Conservation (phyloP, 2,329 filamentous ascomycete species). For the Herpotrichia juniperi region DNA sequence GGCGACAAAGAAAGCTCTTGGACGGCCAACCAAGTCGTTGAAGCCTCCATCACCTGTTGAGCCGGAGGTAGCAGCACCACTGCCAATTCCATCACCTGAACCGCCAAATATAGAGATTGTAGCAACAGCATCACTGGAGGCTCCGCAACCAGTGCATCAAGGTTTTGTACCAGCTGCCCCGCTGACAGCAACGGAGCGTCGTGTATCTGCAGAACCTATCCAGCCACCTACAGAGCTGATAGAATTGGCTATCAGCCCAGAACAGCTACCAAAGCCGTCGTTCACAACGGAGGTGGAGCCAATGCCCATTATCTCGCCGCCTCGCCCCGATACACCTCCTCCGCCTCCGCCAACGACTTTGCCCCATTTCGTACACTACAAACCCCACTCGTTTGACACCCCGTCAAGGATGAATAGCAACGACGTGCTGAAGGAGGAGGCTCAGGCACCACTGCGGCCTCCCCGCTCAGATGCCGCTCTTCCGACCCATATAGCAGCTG, state of each 20-base stretch:
- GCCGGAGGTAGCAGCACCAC: constrained; percentile 15
- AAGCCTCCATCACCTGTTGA: constrained; percentile 43
- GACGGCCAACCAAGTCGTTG: constrained; percentile 28
- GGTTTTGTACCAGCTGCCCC: constrained; percentile 13
- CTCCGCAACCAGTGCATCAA: constrained; percentile 34
- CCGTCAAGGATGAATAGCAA: constrained; percentile 1
- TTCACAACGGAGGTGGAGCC: constrained; percentile 33
- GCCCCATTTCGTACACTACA: constrained; percentile 42
- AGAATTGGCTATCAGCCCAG: constrained; percentile 39
- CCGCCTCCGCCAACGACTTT: constrained; percentile 41
- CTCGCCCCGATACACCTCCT: constrained; percentile 45
- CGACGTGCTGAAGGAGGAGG: constrained; percentile 8
- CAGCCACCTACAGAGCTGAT: constrained; percentile 36
- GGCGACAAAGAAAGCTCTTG: constrained; percentile 29
- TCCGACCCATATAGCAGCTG: not conserved
- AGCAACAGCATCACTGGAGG: constrained; percentile 28
- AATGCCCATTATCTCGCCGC: constrained; percentile 30
- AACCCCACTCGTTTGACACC: constrained; percentile 22
- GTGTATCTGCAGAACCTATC: constrained; percentile 22
- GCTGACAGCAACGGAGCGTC: constrained; percentile 16
- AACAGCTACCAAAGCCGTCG: constrained; percentile 41
- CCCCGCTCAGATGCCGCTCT: constrained; percentile 34
- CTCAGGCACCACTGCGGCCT: constrained; percentile 31
- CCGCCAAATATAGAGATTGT: constrained; percentile 26
- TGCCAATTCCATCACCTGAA: constrained; percentile 46